A percentile compares a stretch with the other conserved stretches of the same genome.
Conservation (phyloP, 805 yeast species). For the Wickerhamomyces canadensis region DNA sequence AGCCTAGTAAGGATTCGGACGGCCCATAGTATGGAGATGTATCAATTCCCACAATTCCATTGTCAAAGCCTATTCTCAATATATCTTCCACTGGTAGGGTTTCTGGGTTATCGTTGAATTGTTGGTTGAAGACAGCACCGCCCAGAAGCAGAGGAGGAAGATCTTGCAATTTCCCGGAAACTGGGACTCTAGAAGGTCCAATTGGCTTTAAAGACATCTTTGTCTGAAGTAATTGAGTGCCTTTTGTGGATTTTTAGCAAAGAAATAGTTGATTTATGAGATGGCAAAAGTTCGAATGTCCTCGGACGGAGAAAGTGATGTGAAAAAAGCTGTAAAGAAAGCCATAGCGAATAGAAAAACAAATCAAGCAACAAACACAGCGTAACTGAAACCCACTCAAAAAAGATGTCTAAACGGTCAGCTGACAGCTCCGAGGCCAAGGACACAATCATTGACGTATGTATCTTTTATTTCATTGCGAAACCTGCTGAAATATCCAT, state of each 20-base stretch:
- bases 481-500: too few relatives aligned
- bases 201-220: constrained; percentile 14
- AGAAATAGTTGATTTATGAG: too few relatives aligned
- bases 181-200: constrained; percentile 13
- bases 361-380: too few relatives aligned
- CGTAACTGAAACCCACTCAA: too few relatives aligned
- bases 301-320: too few relatives aligned
- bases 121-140: constrained; percentile 83
- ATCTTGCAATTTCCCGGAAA: constrained; percentile 22
- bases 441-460: not conserved
- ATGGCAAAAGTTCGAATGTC: too few relatives aligned
- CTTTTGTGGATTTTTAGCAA: too few relatives aligned
- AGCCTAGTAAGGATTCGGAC: constrained; percentile 70
- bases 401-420: not conserved
- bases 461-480: not conserved
- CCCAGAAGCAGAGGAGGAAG: constrained; percentile 68
- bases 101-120: constrained; percentile 68
- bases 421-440: not conserved
- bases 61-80: constrained; percentile 50
- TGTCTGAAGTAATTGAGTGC: too few relatives aligned
- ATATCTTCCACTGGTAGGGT: constrained; percentile 53
- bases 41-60: constrained; percentile 75
- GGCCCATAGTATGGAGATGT: constrained; percentile 94
- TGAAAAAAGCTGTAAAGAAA: too few relatives aligned
- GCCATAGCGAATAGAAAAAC: too few relatives aligned